These are phyloP conservation scores for Stellera chamaejasme DNA, from an alignment of 345 rosid genomes.

Conservation along the genomic window DNA sequence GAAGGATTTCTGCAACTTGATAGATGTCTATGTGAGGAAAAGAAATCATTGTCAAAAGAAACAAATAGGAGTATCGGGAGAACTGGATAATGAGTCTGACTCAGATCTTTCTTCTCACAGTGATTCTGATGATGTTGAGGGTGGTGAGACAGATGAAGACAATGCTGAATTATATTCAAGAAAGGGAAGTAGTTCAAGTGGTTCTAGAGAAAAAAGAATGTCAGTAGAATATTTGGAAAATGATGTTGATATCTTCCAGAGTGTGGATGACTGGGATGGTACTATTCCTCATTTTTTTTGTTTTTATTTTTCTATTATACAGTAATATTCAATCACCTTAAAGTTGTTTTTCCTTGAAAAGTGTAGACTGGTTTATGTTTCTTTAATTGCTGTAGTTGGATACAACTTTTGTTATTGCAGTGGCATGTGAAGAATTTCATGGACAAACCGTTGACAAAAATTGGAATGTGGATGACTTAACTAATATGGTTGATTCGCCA, in stretches of 20 bases:
- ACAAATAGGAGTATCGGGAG: slow-evolving; percentile 17
- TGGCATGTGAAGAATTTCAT: slow-evolving; percentile 63
- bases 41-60: slow-evolving; percentile 25
- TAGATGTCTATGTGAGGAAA: slow-evolving; percentile 38
- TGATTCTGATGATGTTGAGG: slow-evolving; percentile 5
- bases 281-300: slow-evolving; percentile 16
- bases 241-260: slow-evolving; percentile 52
- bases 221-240: slow-evolving; percentile 70
- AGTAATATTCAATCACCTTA: slow-evolving; percentile 2
- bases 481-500: slow-evolving; percentile 22
- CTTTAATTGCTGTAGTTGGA: slow-evolving; percentile 7
- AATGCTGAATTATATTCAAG: slow-evolving; percentile 28
- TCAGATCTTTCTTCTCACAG: slow-evolving; percentile 12
- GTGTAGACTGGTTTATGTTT: neutral
- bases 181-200: slow-evolving; percentile 24
- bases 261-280: slow-evolving; percentile 91
- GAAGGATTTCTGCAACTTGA: slow-evolving; percentile 50
- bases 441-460: slow-evolving; percentile 28
- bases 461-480: slow-evolving; percentile 18
- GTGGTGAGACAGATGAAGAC: slow-evolving; percentile 23
- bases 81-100: slow-evolving; percentile 24
- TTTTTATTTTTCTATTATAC: neutral
- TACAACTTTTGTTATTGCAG: slow-evolving; percentile 28
- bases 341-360: neutral
- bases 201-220: slow-evolving; percentile 30